Evolutionary conservation across 768 basidiomycete genomes (phyloP), one percentile per base, ranked within the genome.

Genomic region (Amanita jacksonii): DNA sequence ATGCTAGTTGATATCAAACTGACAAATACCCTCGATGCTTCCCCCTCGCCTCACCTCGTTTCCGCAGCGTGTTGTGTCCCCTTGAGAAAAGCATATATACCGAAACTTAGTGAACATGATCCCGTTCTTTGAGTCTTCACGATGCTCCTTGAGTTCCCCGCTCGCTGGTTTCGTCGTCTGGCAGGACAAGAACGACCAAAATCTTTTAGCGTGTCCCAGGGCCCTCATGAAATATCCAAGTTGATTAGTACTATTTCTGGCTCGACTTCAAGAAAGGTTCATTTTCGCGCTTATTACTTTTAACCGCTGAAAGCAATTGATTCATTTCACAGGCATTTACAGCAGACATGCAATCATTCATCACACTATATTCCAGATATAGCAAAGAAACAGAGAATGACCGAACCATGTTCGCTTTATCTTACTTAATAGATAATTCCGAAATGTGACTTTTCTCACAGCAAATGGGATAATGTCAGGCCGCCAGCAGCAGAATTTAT

Each of bases 321-420:
- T 24, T 20, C 28, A 45, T 63, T 56, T 61, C 58, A 41, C 66
- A 72, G 70, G 54, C 56, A 9, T 88, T 90, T 59, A 76, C 84
- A 47, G 72, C 72, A 20, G 85, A 92, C 67, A 88, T 91, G 87
- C 75, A 82, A 54, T 74, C 78, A 38, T 92, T 90, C 69, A 83
- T 86, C 66, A 69, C 76, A 53, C 75, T 93, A 45, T 86, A 86
- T 64, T 84, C 77, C 58, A 79, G 87, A 45, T 91, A 86, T 66
- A 71, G 82, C 47, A 66, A 73, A 15, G 81, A 86, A 57, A 76
- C 76, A 49, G 77, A 80, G 33, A 72, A 76, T 59, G 75, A 67
- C 47, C 72, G 84, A 51, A 75, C 76, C 58, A 68, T 89, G 88
- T 89, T 50, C 51, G 78, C 64, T 28, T 28, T 12, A 43, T 46